Percentiles rank a stretch among this genome's conserved stretches.
phyloP scores from a whole-genome alignment of 164 flowering plant species.

The Buxus sempervirens region DNA sequence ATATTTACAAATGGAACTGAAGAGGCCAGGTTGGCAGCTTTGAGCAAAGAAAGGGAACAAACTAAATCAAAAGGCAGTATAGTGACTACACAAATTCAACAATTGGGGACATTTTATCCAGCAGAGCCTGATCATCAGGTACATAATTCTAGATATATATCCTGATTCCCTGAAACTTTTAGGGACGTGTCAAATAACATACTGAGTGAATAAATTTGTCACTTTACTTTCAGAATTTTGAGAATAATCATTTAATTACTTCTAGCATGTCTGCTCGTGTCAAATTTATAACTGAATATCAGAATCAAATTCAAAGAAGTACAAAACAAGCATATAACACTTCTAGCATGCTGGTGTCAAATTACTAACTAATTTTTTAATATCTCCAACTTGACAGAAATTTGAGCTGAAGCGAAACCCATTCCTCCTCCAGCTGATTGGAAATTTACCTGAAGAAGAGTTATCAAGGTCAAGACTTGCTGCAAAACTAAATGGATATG shows the following conservation, averaged over 20 bases:
- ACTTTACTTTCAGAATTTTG: neutral
- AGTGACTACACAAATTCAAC: slow-evolving; percentile 85
- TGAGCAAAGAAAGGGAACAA: slow-evolving; percentile 88
- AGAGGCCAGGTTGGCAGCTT: slow-evolving; percentile 71
- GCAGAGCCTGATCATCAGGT: slow-evolving; percentile 99
- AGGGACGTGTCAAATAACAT: no score
- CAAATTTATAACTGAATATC: no score
- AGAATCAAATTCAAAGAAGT: no score
- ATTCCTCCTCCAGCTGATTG: slow-evolving; percentile 83
- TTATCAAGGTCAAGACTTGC: slow-evolving; percentile 71
- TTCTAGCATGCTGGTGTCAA: no score
- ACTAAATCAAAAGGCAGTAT: slow-evolving; percentile 54
- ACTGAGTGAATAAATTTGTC: no score
- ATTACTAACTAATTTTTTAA: neutral
- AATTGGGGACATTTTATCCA: slow-evolving; percentile 59
- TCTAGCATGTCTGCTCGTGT: neutral
- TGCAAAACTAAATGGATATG: slow-evolving; percentile 75
- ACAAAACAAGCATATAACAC: no score
- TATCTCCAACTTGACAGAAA: slow-evolving; percentile 46
- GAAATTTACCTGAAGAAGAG: slow-evolving; percentile 83
- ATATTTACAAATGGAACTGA: slow-evolving; percentile 84
- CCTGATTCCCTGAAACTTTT: neutral
- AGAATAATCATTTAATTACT: neutral
- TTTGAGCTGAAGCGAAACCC: slow-evolving; percentile 83
- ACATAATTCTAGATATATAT: neutral